Conservation (phyloP, 2,329 filamentous ascomycete genomes). For the Alternaria atra region DNA sequence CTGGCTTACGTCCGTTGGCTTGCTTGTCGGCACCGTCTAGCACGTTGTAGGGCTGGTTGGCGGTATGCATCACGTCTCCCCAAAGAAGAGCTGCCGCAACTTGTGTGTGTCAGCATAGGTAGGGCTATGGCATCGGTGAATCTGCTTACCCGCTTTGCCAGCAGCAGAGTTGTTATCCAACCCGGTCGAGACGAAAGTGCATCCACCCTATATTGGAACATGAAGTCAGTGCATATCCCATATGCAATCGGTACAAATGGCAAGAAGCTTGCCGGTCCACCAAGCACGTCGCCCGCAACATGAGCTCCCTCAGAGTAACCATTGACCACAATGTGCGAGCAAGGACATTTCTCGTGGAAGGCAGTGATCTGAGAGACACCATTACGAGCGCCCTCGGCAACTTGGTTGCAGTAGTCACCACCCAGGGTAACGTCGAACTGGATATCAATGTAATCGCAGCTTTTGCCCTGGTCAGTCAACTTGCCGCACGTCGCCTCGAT, state of each 20-base stretch:
- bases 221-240: background rate
- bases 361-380: constrained; percentile 57
- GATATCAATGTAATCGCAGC: constrained; percentile 35
- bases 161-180: constrained; percentile 28
- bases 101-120: constrained; percentile 1
- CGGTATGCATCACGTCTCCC: constrained; percentile 33
- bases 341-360: constrained; percentile 64
- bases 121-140: background rate
- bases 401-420: constrained; percentile 28
- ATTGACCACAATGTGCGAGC: constrained; percentile 64
- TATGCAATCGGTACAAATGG: background rate
- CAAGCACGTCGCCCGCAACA: constrained; percentile 67
- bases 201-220: constrained; percentile 19
- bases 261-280: constrained; percentile 48
- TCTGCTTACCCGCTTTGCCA: constrained; percentile 31
- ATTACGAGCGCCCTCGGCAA: constrained; percentile 30
- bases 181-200: constrained; percentile 23
- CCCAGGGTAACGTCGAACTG: constrained; percentile 25
- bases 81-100: constrained; percentile 32
- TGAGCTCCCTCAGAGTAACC: constrained; percentile 69
- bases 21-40: constrained; percentile 27
- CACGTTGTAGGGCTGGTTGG: constrained; percentile 36
- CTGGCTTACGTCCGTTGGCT: constrained; percentile 18
- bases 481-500: constrained; percentile 32
- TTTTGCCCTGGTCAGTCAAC: constrained; percentile 30